phyloP scores from a whole-genome alignment of 2,329 filamentous ascomycete species.

The Diaporthe humulicola region DNA sequence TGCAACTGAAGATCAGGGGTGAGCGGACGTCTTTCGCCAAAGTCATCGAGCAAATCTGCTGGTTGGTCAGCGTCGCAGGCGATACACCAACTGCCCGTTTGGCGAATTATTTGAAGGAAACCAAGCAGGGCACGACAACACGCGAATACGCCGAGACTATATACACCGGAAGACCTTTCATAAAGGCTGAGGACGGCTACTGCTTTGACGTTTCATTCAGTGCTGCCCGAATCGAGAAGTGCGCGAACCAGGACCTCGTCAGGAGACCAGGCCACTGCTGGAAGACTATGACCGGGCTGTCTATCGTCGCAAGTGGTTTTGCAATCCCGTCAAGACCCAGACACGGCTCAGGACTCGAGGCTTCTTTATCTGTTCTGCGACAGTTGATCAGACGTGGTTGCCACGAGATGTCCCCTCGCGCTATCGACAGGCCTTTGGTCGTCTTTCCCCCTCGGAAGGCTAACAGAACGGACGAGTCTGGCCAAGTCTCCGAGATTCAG shows the following conservation, averaged over 20 bases:
- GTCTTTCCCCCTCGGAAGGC: neutral
- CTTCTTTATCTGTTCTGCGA: neutral
- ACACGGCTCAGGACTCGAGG: neutral
- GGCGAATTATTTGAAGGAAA: neutral
- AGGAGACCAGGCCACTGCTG: neutral
- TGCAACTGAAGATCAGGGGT: neutral
- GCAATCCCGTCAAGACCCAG: neutral
- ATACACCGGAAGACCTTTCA: neutral
- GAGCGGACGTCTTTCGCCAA: too few species aligned
- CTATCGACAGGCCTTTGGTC: neutral
- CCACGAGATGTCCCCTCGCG: rapidly evolving
- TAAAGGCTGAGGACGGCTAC: rapidly evolving
- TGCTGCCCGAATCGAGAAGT: neutral
- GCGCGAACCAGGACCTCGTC: too few species aligned
- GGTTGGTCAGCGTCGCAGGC: neutral
- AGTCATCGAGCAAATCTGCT: neutral
- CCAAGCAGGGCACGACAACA: neutral
- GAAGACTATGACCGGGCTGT: constrained; percentile 2
- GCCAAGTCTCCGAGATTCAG: neutral
- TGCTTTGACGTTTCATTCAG: neutral
- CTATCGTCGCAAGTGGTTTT: neutral
- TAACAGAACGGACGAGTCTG: neutral
- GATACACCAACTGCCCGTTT: neutral
- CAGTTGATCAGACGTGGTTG: neutral
- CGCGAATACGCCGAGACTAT: neutral